Evolutionary conservation across 352 stramenopile species (phyloP), one percentile per base, ranked within the genome.

Genomic region (Phytophthora quininea): DNA sequence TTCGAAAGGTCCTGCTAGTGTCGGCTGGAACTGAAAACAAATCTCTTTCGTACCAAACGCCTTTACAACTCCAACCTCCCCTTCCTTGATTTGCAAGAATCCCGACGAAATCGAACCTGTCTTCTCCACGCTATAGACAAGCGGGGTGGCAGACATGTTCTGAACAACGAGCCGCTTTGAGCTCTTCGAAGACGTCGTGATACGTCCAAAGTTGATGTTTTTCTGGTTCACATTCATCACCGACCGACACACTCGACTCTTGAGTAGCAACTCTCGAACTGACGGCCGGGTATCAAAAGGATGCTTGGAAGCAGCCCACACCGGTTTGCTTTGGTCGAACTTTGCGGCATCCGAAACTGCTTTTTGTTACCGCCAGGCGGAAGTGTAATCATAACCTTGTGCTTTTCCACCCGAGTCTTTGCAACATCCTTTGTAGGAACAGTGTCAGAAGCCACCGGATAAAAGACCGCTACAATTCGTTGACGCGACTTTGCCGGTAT

Each of bases 161-260:
- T 93, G 88, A 12, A 97, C 86, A 30, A 95, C 64, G 27, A 97
- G 66, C 37, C 84, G 86, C 62, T 97, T 97, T 3, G 86, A 94
- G 54, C 87, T 96, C 63, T 92, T 94, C 6, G 84, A 91, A 12
- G 86, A 95, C 12, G 89, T 85, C 30, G 89, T 80, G 49, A 97
- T 97, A 12, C 89, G 84, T 1, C 89, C 89, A 59, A 97, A 97
- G 65, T 97, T 97, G 65, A 97, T 97, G 60, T 97, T 97, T 59
- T 97, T 97, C 69, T 97, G 89, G 58, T 97, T 97, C 51, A 97
- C 88, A 46, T 96, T 94, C 79, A 97, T 82, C 10, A 97, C 84
- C 1, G 88, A 96, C 15, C 88, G 86, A 40, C 85, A 96, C 9
- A 97, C 87, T 56, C 86, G 84, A 62, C 86, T 85, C 62, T 95